Evolutionary conservation across 768 basidiomycete species (phyloP).

Genomic region (Amanita polypyramis): DNA sequence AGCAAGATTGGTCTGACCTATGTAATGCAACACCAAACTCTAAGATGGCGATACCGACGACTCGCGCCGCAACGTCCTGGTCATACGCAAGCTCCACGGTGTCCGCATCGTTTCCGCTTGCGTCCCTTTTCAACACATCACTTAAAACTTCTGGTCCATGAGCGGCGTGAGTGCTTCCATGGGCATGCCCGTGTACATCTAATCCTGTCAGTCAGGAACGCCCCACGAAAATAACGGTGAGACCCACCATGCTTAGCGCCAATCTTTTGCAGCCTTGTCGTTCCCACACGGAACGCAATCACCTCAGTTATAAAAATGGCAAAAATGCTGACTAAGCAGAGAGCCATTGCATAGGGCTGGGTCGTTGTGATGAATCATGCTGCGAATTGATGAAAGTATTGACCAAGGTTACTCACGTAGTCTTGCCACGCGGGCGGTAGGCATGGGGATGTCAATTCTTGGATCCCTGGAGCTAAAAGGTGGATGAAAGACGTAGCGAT

Average conservation of each 20-base stretch:
- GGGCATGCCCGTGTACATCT: background rate
- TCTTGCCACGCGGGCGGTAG: conserved; percentile 55
- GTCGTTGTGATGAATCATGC: background rate
- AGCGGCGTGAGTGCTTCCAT: conserved; percentile 45
- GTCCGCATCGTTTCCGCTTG: conserved; percentile 2
- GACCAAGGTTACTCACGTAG: conserved; percentile 45
- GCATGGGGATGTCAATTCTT: conserved; percentile 61
- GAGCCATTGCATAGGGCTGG: conserved; percentile 74
- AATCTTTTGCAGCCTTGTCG: conserved; percentile 52
- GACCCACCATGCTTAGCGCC: conserved; percentile 50
- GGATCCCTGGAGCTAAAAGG: conserved; percentile 65
- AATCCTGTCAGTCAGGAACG: background rate
- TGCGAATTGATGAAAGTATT: background rate
- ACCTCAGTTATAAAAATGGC: conserved; percentile 78
- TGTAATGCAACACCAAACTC: conserved; percentile 92
- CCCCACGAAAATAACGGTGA: background rate
- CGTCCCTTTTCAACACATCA: conserved; percentile 9
- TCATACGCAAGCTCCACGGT: conserved; percentile 19
- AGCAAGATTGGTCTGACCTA: conserved; percentile 29
- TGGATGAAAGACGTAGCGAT: conserved; percentile 89
- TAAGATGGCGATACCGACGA: conserved; percentile 82
- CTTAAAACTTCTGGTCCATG: conserved; percentile 53
- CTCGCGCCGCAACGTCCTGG: conserved; percentile 49
- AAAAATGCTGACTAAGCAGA: conserved; percentile 78
- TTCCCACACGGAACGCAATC: conserved; percentile 81